These are phyloP conservation scores for Rhizopogon rudus DNA, from an alignment of 768 basidiomycete species.

Conservation along the genomic window DNA sequence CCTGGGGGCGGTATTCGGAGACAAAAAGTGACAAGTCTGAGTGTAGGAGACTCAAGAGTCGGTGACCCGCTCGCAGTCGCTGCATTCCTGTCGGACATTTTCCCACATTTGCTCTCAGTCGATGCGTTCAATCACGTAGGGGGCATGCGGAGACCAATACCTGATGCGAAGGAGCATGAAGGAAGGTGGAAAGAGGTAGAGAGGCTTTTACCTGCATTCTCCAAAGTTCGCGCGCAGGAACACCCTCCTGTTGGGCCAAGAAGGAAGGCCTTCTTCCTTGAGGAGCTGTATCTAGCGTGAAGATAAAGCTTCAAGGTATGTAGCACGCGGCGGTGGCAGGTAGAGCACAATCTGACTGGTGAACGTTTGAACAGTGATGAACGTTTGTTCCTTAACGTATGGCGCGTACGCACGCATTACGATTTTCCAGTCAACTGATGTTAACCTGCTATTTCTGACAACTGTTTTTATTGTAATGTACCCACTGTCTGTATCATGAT, in stretches of 20 bases:
- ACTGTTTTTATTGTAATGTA: neutral
- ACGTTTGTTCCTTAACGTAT: neutral
- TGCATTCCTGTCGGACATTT: neutral
- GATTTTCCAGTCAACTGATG: neutral
- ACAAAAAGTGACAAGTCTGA: neutral
- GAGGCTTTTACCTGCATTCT: neutral
- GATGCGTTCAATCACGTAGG: neutral
- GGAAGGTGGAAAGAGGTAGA: conserved; percentile 1
- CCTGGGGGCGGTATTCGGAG: neutral
- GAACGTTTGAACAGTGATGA: neutral
- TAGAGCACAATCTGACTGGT: neutral
- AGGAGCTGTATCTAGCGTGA: neutral
- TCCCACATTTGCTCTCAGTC: neutral
- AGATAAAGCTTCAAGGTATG: neutral
- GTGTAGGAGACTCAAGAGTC: neutral
- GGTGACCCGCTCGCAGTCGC: neutral
- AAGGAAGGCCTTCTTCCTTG: neutral
- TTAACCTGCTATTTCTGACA: neutral
- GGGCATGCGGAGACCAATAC: neutral
- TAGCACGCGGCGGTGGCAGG: neutral
- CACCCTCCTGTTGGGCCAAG: neutral
- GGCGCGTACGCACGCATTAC: neutral
- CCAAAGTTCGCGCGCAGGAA: neutral
- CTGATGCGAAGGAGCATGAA: neutral
- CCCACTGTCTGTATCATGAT: neutral